Base-by-base conservation (phyloP, 352 stramenopile genomes). In the Pythium grandisporangium region DNA sequence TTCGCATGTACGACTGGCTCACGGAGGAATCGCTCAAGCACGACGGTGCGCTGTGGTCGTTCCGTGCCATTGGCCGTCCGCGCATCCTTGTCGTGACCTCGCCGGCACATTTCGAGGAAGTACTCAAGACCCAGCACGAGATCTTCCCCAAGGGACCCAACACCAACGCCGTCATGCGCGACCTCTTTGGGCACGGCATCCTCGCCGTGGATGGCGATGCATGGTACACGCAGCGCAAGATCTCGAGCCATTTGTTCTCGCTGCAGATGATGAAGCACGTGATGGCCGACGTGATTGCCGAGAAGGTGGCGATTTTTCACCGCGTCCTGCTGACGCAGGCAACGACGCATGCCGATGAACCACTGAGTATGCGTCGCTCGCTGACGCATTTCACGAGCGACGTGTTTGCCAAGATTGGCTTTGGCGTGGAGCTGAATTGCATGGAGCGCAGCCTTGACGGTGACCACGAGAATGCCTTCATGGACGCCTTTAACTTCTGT, bases 371-470 rank as follows among this genome's bases (percentile, higher is more conserved):
- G 19, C 26, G 35, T 4, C 36, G 21, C 42, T 43, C 35, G 43
- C 49, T 40, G 43, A 55, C 43, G 20, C 51, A 42, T 13, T 70
- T 75, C 37, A 81, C 73, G 6, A 57, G 59, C 19, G 73, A 84
- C 37, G 57, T 62, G 29, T 81, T 84, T 35, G 66, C 64, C 4
- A 61, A 73, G 24, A 70, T 82, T 41, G 66, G 66, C 13, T 82
- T 86, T 58, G 70, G 67, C 21, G 58, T 79, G 5, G 56, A 79
- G 21, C 45, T 79, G 29, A 50, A 76, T 6, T 56, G 55, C 0
- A 49, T 85, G 7, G 8, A 46, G 29, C 49, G 42, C 12, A 42
- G 37, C 21, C 24, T 51, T 6, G 17, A 23, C 0, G 42, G 36
- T n/a, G 22, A 51, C 29, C 29, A 57, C 19, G 48, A 50, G 27